Percentiles rank a stretch among this genome's conserved stretches.
Conservation (phyloP, 2,329 filamentous ascomycete species). For the Neurospora crassa region DNA sequence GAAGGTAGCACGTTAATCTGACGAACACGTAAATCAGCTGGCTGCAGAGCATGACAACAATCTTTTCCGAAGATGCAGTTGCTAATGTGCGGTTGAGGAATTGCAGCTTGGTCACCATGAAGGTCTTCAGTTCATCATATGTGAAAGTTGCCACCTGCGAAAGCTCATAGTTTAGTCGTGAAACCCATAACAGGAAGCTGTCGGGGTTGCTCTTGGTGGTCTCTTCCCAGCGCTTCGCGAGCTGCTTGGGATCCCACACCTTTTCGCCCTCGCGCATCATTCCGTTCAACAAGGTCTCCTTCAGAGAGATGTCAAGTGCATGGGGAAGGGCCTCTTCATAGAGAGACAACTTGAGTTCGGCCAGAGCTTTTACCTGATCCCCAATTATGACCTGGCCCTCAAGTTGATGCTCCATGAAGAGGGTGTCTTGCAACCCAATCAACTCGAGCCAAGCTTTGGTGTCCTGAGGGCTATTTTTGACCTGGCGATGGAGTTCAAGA, state of each 20-base stretch:
- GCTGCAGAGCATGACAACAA: slow-evolving; percentile 17
- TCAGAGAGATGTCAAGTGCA: slow-evolving; percentile 33
- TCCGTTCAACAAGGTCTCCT: slow-evolving; percentile 53
- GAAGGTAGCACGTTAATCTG: slow-evolving; percentile 62
- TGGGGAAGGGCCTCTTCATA: slow-evolving; percentile 67
- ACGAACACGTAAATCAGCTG: slow-evolving; percentile 63
- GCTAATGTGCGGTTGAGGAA: background rate
- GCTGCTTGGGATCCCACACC: slow-evolving; percentile 58
- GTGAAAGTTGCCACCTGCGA: slow-evolving; percentile 54
- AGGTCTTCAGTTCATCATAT: slow-evolving; percentile 53
- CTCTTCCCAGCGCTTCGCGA: slow-evolving; percentile 56
- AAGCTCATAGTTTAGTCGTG: slow-evolving; percentile 64
- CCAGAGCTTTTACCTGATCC: slow-evolving; percentile 58
- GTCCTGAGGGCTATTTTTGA: slow-evolving; percentile 58
- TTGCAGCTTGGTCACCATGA: slow-evolving; percentile 14
- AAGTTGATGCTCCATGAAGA: slow-evolving; percentile 44
- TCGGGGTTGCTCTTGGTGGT: slow-evolving; percentile 39
- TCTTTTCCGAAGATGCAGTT: slow-evolving; percentile 1
- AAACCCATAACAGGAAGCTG: slow-evolving; percentile 61
- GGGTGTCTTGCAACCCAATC: slow-evolving; percentile 65
- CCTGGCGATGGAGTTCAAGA: slow-evolving; percentile 50
- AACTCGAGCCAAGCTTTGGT: slow-evolving; percentile 67
- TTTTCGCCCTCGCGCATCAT: slow-evolving; percentile 66
- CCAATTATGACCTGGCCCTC: slow-evolving; percentile 35
- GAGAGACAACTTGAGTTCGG: slow-evolving; percentile 71